Base-by-base conservation (phyloP, 768 basidiomycete genomes). In the Wakefieldia striispora region DNA sequence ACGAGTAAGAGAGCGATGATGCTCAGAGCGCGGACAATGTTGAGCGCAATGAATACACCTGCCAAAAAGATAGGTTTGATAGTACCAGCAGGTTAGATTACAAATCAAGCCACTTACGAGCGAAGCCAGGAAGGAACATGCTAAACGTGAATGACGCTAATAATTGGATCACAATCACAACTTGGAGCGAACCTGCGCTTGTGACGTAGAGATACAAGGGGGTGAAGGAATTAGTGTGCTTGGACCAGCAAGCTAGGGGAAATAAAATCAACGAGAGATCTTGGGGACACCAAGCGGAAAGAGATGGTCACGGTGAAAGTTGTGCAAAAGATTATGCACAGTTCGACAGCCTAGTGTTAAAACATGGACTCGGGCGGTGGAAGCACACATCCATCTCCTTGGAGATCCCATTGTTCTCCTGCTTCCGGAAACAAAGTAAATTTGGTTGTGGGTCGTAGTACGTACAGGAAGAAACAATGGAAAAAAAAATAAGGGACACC, bases 1-100 rank as follows among this genome's bases (percentile, higher is more conserved):
- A 93, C 88, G 42, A 95, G 81, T 23, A 91, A 70, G 49, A 95
- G 79, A 16, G 83, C 78, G 56, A 94, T 68, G 64, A 95, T 77
- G 66, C 88, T 91, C 54, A 97, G 63, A 38, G 73, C 65, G 50
- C 94, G 86, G 61, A 88, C 72, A 62, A 72, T 76, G 64, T 95
- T 95, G 66, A 95, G 82, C 56, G 80, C 82, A 62, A 88, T 76
- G 70, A 92, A 92, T 47, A 79, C 37, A 53, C 71, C 76, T 78
- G 50, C 38, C 13, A 19, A 11, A 42, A 38, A 24, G 23, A 38
- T 17, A 11, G 19, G 37, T 48, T 20, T 21, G 29, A 36, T 31
- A 14, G 36, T 27, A 24, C 14, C 37, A 26, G 19, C 17, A 6
- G 14, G 14, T 16, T 14, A 26, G 9, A 14, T 20, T 19, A n/a